These are phyloP conservation scores for Russula abietina DNA, from an alignment of 768 basidiomycete genomes.

Conservation along the genomic window DNA sequence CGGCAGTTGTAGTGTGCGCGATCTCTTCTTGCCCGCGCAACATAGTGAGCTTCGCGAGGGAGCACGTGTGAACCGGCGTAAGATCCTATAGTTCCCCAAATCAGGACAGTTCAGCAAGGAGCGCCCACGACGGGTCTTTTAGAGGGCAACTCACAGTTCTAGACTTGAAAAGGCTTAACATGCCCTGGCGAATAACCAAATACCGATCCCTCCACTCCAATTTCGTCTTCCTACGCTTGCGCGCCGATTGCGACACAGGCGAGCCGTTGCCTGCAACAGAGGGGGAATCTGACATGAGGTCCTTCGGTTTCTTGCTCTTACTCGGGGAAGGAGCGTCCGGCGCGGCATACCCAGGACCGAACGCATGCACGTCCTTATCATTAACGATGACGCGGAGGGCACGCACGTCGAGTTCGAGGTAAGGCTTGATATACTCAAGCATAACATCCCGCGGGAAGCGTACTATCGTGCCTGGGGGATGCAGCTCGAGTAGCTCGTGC, in stretches of 20 bases:
- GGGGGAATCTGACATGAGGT: neutral
- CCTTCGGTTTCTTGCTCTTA: slow-evolving; percentile 23
- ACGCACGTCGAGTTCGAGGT: slow-evolving; percentile 51
- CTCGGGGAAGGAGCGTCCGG: neutral
- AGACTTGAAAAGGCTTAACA: slow-evolving; percentile 48
- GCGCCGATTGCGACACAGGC: neutral
- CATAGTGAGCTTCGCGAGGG: slow-evolving; percentile 16
- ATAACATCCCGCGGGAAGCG: slow-evolving; percentile 39
- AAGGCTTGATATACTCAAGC: slow-evolving; percentile 48
- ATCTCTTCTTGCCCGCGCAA: slow-evolving; percentile 22
- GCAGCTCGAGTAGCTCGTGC: slow-evolving; percentile 66
- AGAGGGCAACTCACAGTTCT: slow-evolving; percentile 39
- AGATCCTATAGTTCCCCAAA: slow-evolving; percentile 13
- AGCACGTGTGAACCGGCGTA: slow-evolving; percentile 22
- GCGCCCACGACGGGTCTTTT: neutral
- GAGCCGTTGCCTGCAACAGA: neutral
- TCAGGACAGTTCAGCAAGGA: neutral
- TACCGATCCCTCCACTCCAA: slow-evolving; percentile 61
- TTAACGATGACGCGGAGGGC: slow-evolving; percentile 44
- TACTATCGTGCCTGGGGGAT: slow-evolving; percentile 38
- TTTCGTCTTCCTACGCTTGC: slow-evolving; percentile 33
- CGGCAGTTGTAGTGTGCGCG: neutral
- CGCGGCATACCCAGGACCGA: neutral
- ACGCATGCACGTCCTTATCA: slow-evolving; percentile 22
- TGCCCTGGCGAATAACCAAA: slow-evolving; percentile 54